A percentile compares a stretch with the other conserved stretches of the same genome.
Conservation (phyloP, 306 rosid genomes). For the Prosopis cineraria region DNA sequence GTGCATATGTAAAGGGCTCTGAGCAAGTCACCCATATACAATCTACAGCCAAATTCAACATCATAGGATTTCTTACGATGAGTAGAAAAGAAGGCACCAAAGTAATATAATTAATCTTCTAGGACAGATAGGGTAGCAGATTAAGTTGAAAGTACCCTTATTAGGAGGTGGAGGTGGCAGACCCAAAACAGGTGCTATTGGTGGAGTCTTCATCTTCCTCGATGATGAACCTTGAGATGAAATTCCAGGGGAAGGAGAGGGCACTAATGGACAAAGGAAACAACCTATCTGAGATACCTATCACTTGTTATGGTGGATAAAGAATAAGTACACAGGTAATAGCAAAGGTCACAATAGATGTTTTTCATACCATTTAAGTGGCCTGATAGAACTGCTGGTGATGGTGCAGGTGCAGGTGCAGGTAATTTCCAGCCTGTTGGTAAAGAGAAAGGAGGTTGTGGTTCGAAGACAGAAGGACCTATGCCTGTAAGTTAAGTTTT, state of each 20-base stretch:
- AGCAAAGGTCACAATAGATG: constrained; percentile 23
- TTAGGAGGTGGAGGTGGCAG: constrained; percentile 96
- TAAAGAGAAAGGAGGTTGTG: constrained; percentile 55
- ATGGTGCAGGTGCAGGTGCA: constrained; percentile 51
- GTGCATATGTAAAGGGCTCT: constrained; percentile 82
- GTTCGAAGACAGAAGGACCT: constrained; percentile 59
- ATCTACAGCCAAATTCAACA: constrained; percentile 55
- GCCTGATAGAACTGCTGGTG: constrained; percentile 49
- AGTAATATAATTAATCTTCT: constrained; percentile 13
- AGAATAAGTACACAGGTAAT: constrained; percentile 22
- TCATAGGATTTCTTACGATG: constrained; percentile 22
- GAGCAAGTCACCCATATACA: constrained; percentile 70
- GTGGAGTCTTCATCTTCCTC: constrained; percentile 56
- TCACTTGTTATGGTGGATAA: constrained; percentile 12
- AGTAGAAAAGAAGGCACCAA: constrained; percentile 11
- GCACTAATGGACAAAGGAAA: constrained; percentile 53
- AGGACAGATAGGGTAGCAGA: not conserved
- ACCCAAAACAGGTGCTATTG: constrained; percentile 61
- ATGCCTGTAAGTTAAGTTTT: constrained; percentile 15
- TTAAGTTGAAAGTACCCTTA: constrained; percentile 54
- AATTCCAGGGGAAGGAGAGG: constrained; percentile 58
- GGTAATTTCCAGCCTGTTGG: constrained; percentile 41
- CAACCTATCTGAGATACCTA: constrained; percentile 26
- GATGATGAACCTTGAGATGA: constrained; percentile 65
- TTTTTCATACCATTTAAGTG: constrained; percentile 52